A percentile compares a stretch with the other conserved stretches of the same genome.
Evolutionary conservation across 345 rosid species (phyloP).

Genomic region (Camelina laxa): DNA sequence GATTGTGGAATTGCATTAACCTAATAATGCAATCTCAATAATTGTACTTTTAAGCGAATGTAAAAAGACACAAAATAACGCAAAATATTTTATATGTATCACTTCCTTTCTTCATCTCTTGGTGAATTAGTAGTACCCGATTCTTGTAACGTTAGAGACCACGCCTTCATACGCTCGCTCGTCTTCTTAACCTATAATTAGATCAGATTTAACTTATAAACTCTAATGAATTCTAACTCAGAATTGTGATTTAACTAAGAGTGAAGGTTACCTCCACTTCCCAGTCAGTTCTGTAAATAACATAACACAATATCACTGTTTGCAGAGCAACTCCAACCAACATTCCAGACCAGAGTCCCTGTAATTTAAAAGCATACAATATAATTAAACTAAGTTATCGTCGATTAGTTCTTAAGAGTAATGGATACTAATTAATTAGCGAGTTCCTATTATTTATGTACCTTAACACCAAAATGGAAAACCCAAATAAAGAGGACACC

Average conservation of each 20-base stretch:
- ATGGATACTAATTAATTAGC: background rate
- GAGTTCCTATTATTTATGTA: constrained; percentile 19
- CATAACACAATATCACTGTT: constrained; percentile 41
- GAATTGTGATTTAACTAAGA: background rate
- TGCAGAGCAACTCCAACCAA: constrained; percentile 48
- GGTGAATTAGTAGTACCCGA: constrained; percentile 9
- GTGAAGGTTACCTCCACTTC: constrained; percentile 47
- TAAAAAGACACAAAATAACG: constrained; percentile 2
- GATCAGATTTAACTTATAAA: background rate
- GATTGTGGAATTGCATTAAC: constrained; percentile 33
- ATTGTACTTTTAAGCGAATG: background rate
- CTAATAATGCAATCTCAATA: constrained; percentile 41
- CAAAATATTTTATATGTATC: constrained; percentile 11
- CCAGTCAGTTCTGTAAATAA: constrained; percentile 55
- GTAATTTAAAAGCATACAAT: constrained; percentile 21
- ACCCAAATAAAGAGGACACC: constrained; percentile 47
- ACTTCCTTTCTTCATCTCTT: constrained; percentile 36
- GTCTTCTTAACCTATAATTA: constrained; percentile 43
- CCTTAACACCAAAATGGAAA: constrained; percentile 49
- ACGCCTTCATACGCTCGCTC: constrained; percentile 37
- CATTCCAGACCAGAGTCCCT: constrained; percentile 61
- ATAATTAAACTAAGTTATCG: background rate
- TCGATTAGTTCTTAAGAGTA: background rate
- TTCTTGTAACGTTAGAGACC: constrained; percentile 36
- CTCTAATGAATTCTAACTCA: background rate